Conservation (phyloP, 2,329 filamentous ascomycete genomes). For the Epichloe sp. region DNA sequence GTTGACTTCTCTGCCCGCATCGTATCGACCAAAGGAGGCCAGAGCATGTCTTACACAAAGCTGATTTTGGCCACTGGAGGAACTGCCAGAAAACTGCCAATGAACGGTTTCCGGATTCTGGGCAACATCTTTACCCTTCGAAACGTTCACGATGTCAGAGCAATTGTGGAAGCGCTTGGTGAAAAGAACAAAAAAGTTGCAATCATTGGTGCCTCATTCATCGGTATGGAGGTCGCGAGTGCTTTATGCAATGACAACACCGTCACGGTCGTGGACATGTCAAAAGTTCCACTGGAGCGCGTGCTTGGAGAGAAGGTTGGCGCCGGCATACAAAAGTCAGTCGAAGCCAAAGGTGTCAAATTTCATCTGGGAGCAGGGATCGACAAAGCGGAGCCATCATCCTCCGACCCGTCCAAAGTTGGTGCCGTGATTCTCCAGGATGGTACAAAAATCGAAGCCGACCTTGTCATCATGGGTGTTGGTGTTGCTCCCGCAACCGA, state of each 20-base stretch:
- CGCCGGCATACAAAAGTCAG: slow-evolving; percentile 59
- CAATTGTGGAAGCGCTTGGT: slow-evolving; percentile 67
- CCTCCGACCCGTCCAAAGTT: slow-evolving; percentile 55
- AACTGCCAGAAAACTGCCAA: slow-evolving; percentile 57
- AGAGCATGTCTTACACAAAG: slow-evolving; percentile 67
- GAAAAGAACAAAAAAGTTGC: slow-evolving; percentile 79
- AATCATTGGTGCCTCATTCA: slow-evolving; percentile 85
- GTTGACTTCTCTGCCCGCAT: slow-evolving; percentile 66
- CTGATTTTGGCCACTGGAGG: slow-evolving; percentile 85
- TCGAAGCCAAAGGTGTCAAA: slow-evolving; percentile 80
- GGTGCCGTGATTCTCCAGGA: slow-evolving; percentile 75
- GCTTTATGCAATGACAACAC: slow-evolving; percentile 66
- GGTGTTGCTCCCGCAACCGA: slow-evolving; percentile 78
- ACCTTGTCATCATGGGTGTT: slow-evolving; percentile 83
- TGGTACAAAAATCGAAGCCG: slow-evolving; percentile 70
- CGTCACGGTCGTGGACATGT: slow-evolving; percentile 82
- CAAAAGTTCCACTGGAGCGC: slow-evolving; percentile 69
- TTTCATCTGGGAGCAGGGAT: slow-evolving; percentile 75
- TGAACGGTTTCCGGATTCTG: slow-evolving; percentile 76
- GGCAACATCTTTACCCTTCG: slow-evolving; percentile 80
- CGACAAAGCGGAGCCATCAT: slow-evolving; percentile 66
- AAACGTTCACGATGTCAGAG: slow-evolving; percentile 60
- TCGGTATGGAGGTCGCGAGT: slow-evolving; percentile 94
- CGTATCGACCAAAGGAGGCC: slow-evolving; percentile 62
- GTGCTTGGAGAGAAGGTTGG: slow-evolving; percentile 77